Conservation (phyloP, 441 rosid genomes). For the Daphne laureola region DNA sequence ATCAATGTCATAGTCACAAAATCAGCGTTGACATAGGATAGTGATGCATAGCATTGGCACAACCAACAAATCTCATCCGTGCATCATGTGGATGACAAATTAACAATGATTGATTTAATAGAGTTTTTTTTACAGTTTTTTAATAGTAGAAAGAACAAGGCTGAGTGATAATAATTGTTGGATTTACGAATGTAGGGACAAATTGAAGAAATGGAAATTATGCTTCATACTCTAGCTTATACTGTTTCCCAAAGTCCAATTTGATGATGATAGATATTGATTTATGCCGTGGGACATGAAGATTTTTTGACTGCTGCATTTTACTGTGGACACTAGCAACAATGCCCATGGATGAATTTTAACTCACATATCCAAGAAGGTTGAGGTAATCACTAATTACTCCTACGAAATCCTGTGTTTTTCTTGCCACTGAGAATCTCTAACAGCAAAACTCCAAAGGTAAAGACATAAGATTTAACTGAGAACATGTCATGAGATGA, state of each 20-base stretch:
- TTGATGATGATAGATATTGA: background rate
- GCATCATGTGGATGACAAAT: too few species aligned
- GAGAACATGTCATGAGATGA: constrained; percentile 9
- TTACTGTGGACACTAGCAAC: constrained; percentile 7
- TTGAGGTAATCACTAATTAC: constrained; percentile 12
- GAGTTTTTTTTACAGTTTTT: too few species aligned
- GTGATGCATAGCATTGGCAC: too few species aligned
- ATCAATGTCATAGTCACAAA: too few species aligned
- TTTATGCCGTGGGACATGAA: background rate
- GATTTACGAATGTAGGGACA: constrained; percentile 14
- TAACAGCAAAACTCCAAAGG: constrained; percentile 12
- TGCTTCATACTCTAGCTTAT: constrained; percentile 19
- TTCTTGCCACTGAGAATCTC: constrained; percentile 19
- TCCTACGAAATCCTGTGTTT: constrained; percentile 19
- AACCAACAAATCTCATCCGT: too few species aligned
- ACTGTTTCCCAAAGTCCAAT: background rate
- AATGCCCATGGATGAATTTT: background rate
- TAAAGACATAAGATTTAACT: constrained; percentile 13
- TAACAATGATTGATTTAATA: too few species aligned
- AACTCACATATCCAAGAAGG: constrained; percentile 18
- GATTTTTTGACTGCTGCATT: too few species aligned
- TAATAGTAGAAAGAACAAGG: too few species aligned
- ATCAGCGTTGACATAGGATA: too few species aligned
- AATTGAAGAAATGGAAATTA: background rate
- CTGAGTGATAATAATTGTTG: too few species aligned